Percentiles rank a stretch among this genome's conserved stretches.
phyloP scores from a whole-genome alignment of 2,329 filamentous ascomycete species.

The Monosporascus sp. region DNA sequence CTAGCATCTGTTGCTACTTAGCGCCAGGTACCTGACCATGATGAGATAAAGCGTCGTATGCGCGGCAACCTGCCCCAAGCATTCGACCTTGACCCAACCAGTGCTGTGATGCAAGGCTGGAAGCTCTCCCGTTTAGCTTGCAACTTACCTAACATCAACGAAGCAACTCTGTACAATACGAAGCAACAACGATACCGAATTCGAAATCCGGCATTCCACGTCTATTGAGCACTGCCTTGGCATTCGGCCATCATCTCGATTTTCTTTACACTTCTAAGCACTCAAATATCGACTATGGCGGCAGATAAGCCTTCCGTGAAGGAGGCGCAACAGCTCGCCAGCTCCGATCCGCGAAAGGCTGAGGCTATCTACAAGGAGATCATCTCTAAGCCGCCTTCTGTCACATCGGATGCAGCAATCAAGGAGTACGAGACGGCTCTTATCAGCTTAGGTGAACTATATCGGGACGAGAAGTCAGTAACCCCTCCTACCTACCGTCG shows the following conservation, averaged over 20 bases:
- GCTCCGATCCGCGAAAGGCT: slow-evolving; percentile 75
- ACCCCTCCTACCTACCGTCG: not conserved
- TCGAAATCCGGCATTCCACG: no score
- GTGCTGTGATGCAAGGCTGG: not conserved
- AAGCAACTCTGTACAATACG: no score
- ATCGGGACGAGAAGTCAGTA: slow-evolving; percentile 73
- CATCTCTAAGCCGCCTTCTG: slow-evolving; percentile 75
- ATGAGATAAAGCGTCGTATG: slow-evolving; percentile 6
- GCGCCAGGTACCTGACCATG: no score
- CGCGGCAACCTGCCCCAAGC: slow-evolving; percentile 3
- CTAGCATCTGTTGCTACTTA: no score
- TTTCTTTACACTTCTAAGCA: not conserved
- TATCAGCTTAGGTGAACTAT: slow-evolving; percentile 84
- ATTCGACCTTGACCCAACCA: not conserved
- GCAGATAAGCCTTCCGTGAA: slow-evolving; percentile 49
- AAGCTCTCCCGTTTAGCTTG: not conserved
- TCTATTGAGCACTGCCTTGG: no score
- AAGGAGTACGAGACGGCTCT: slow-evolving; percentile 89
- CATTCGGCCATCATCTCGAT: not conserved
- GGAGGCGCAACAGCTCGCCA: slow-evolving; percentile 81
- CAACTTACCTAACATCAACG: no score
- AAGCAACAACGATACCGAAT: no score
- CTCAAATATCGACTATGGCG: slow-evolving; percentile 16
- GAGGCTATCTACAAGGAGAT: slow-evolving; percentile 87
- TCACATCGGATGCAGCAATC: slow-evolving; percentile 76